Evolutionary conservation across 2,329 filamentous ascomycete genomes (phyloP), one percentile per base, ranked within the genome.

Genomic region (Claviceps arundinis): DNA sequence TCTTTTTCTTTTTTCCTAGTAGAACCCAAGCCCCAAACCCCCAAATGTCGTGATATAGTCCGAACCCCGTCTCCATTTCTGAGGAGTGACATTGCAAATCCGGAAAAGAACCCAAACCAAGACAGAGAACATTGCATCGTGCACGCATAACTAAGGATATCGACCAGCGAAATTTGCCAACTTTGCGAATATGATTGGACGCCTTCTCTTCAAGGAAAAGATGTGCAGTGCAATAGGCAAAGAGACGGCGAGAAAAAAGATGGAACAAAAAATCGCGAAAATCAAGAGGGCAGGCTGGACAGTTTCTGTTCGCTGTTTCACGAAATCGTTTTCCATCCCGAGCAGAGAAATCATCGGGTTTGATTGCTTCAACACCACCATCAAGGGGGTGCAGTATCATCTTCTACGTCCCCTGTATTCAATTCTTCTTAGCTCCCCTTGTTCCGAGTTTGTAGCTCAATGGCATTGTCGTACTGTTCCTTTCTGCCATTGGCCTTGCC

Each of bases 361-460:
- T n/a, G 24, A 14, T 14, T 40, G 24, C 34, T 41, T 46, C 19
- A 41, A 37, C 26, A 40, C 30, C 26, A 40, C 30, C 46, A 22
- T 51, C 41, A 48, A 50, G 41, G 50, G 26, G 30, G 9, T 34
- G 30, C 9, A 34, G 52, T 47, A 47, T 47, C 45, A 43, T 34
- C 45, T 53, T 54, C 50, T 48, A 60, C 54, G 63, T 56, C 62
- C 63, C 49, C 22, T 44, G 30, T 30, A 16, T 17, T 61, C 58
- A 66, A 53, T 62, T 61, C 56, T 71, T 65, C 56, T 71, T 65
- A 41, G 63, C 61, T 37, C 65, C 65, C 30, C 59, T 75, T 76
- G 49, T 75, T 76, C 50, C 70, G 71, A 53, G 67, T 68, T 57
- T 78, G 71, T 55, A 78, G 65, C 60, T 80, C 77, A 57, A 78